These are phyloP conservation scores for Rhizophagus sp. DNA, from an alignment of 192 early-diverging fungal species.

Conservation along the genomic window DNA sequence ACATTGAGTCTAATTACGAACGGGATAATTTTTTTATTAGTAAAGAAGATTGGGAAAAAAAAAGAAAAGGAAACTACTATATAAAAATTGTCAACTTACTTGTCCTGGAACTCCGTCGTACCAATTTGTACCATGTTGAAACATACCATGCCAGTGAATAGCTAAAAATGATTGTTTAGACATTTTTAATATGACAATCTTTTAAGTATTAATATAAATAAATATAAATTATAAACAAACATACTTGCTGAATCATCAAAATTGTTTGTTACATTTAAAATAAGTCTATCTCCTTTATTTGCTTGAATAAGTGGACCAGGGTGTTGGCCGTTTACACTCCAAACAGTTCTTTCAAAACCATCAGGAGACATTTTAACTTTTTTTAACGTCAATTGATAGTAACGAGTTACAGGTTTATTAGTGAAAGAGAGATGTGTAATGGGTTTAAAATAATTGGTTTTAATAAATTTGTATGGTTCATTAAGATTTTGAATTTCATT, in stretches of 20 bases:
- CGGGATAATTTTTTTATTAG: not conserved
- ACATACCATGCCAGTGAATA: conserved; percentile 57
- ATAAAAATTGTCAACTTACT: not conserved
- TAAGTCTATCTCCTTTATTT: conserved; percentile 47
- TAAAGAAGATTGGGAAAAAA: not conserved
- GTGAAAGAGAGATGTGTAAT: not conserved
- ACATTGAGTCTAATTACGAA: conserved; percentile 33
- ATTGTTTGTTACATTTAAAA: conserved; percentile 48
- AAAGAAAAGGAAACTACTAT: not conserved
- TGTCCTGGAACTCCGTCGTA: conserved; percentile 50
- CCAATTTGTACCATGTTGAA: conserved; percentile 50
- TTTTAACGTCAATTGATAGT: not conserved
- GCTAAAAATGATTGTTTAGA: too few relatives aligned
- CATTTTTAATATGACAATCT: too few relatives aligned
- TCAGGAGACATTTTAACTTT: conserved; percentile 44
- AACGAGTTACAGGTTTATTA: not conserved
- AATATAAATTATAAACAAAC: not conserved
- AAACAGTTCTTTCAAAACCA: conserved; percentile 63
- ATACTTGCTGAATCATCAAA: conserved; percentile 39
- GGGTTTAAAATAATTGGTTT: not conserved
- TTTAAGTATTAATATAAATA: too few relatives aligned
- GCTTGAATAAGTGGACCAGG: conserved; percentile 48
- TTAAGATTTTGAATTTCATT: too few relatives aligned
- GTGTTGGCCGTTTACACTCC: conserved; percentile 62
- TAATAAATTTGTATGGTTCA: not conserved